Evolutionary conservation across 768 basidiomycete species (phyloP).

Genomic region (Fibroporia radiculosa): DNA sequence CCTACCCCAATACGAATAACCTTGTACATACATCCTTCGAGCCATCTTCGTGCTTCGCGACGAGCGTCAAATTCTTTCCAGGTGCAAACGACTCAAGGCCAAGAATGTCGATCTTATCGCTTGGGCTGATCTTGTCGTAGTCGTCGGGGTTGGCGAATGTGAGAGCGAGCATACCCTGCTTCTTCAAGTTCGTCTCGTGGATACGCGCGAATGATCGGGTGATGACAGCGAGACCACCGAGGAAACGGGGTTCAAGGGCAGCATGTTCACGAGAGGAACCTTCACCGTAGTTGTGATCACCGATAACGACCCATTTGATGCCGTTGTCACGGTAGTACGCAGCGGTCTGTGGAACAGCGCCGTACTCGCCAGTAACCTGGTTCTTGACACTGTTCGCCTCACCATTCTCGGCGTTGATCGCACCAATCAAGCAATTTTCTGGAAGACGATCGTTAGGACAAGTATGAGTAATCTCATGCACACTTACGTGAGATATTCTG

Average conservation of each 20-base stretch:
- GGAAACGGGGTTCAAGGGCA: slow-evolving; percentile 90
- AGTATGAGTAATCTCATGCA: background rate
- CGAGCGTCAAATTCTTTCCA: slow-evolving; percentile 83
- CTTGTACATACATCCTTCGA: slow-evolving; percentile 48
- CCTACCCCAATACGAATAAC: background rate
- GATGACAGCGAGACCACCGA: slow-evolving; percentile 94
- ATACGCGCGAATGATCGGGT: slow-evolving; percentile 96
- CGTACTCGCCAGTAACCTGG: slow-evolving; percentile 81
- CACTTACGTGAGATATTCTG: slow-evolving; percentile 90
- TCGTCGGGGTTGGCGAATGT: slow-evolving; percentile 89
- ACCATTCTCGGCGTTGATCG: slow-evolving; percentile 91
- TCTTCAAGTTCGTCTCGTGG: slow-evolving; percentile 98
- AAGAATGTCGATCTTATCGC: slow-evolving; percentile 83
- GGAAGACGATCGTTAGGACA: background rate
- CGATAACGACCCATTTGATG: slow-evolving; percentile 96
- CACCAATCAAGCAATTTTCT: slow-evolving; percentile 98
- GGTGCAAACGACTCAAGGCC: slow-evolving; percentile 87
- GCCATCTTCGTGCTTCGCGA: slow-evolving; percentile 79
- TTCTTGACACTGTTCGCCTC: slow-evolving; percentile 96
- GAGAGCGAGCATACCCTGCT: slow-evolving; percentile 97
- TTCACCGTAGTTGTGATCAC: slow-evolving; percentile 95
- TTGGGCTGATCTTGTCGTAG: slow-evolving; percentile 86
- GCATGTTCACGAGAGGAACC: slow-evolving; percentile 98
- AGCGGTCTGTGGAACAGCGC: slow-evolving; percentile 76
- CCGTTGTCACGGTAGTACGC: slow-evolving; percentile 84